phyloP scores from a whole-genome alignment of 1,284 basidiomycete species.

The Amylostereum areolatum region DNA sequence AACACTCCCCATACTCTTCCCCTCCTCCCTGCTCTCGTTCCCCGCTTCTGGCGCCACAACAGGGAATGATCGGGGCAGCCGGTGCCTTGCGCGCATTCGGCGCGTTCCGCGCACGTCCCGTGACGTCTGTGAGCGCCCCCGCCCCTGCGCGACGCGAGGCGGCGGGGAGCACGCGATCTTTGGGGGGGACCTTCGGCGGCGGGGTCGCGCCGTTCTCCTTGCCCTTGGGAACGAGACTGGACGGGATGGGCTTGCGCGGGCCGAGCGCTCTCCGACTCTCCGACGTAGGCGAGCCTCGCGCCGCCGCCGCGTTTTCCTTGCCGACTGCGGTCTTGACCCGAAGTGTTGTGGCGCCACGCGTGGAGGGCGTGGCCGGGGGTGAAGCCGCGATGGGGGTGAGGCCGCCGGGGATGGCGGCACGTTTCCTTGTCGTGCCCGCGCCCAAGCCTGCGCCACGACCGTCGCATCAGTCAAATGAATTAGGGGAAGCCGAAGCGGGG shows the following conservation, averaged over 20 bases:
- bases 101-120: slow-evolving; percentile 2
- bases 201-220: not conserved
- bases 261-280: slow-evolving; percentile 18
- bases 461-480: no score
- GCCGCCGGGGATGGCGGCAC: slow-evolving; percentile 12
- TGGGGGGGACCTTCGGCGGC: slow-evolving; percentile 1
- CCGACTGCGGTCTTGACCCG: slow-evolving; percentile 8
- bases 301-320: slow-evolving; percentile 25
- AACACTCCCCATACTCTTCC: slow-evolving; percentile 27
- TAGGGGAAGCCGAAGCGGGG: not conserved
- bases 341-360: not conserved
- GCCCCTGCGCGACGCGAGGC: not conserved
- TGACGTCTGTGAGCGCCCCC: slow-evolving; percentile 1
- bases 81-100: not conserved
- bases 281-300: not conserved
- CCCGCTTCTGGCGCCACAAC: slow-evolving; percentile 1
- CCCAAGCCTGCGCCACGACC: not conserved
- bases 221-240: slow-evolving; percentile 12
- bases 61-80: not conserved
- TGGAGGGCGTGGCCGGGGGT: slow-evolving; percentile 7
- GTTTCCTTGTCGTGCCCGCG: slow-evolving; percentile 14
- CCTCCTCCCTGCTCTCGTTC: slow-evolving; percentile 9
- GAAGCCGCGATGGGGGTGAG: slow-evolving; percentile 24
- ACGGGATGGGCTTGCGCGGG: slow-evolving; percentile 21
- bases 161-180: not conserved